Base-by-base conservation (phyloP, 208 protist species). In the Blastocrithidia nonstop region DNA sequence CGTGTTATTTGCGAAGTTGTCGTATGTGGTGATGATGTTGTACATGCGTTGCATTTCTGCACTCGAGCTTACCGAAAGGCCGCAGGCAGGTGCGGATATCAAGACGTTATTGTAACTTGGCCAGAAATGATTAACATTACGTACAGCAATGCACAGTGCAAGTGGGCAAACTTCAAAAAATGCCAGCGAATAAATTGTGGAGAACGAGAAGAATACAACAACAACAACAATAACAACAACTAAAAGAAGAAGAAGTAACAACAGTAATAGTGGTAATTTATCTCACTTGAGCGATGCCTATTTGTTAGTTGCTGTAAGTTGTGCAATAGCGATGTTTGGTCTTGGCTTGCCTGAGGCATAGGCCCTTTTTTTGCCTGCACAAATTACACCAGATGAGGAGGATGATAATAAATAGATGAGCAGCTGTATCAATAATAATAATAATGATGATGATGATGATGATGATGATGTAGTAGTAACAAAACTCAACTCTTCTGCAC, bases 31-130 rank as follows among this genome's bases (percentile, higher is more conserved):
- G n/a, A n/a, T n/a, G n/a, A 60, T 77, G 13, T 32, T 50, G 20
- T 67, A 80, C 19, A 35, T 82, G 24, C 74, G 68, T 16, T 73
- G 65, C 38, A 53, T 61, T 32, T 48, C 58, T n/a, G 51, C 66
- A 5, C 54, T 85, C 26, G 49, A 75, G 50, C 45, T 83, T 22
- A 69, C 71, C 7, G 65, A 76, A 54, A 62, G 74, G 4, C 45
- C 61, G 15, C 57, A 79, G 50, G 66, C 73, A 26, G 58, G 60
- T 4, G 61, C 65, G 22, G 80, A 89, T 48, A 60, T 67, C 13
- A 24, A 62, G 7, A 6, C 38, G 1, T 26, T 89, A 0, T 48
- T 89, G 36, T 35, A 52, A n/a, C n/a, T n/a, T n/a, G n/a, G n/a
- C n/a, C n/a, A n/a, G n/a, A n/a, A n/a, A n/a, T n/a, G n/a, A n/a